Conservation (phyloP, 2,329 filamentous ascomycete genomes). For the Penicillium sp. region DNA sequence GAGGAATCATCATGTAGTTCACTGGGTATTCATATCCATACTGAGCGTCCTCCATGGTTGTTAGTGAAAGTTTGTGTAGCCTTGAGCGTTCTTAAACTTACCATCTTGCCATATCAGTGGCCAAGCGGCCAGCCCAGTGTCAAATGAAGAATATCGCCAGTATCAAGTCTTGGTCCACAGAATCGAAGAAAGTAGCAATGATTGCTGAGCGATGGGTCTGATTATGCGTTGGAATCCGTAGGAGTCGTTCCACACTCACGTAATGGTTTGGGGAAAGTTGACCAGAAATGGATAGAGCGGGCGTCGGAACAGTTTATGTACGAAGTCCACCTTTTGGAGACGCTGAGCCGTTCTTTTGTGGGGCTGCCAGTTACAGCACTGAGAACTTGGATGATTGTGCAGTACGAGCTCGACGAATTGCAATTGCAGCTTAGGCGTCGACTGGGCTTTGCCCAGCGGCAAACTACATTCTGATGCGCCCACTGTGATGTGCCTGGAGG, state of each 20-base stretch:
- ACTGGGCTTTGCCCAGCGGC: conserved; percentile 20
- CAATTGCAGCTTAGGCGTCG: conserved; percentile 13
- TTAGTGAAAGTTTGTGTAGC: not conserved
- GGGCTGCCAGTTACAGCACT: conserved; percentile 14
- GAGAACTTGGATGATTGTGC: conserved; percentile 16
- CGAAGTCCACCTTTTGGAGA: conserved; percentile 9
- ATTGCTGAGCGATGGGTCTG: not conserved
- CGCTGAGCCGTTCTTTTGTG: conserved; percentile 13
- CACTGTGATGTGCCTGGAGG: conserved; percentile 16
- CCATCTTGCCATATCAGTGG: conserved; percentile 4
- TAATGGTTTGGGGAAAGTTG: not conserved
- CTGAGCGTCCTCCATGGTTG: not conserved
- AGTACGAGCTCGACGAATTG: conserved; percentile 14
- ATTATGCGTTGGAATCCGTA: not conserved
- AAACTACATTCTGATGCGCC: conserved; percentile 17
- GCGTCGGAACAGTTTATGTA: conserved; percentile 20
- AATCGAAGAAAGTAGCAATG: not conserved
- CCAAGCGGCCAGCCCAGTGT: not conserved
- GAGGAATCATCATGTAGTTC: conserved; percentile 16
- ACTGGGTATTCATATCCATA: not conserved
- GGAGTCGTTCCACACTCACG: not conserved
- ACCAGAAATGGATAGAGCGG: not conserved
- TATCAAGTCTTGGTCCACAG: not conserved
- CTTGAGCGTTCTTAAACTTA: not conserved
- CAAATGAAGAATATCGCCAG: not conserved